Conservation (phyloP, 2,329 filamentous ascomycete species). For the Incumbomyces lentus region DNA sequence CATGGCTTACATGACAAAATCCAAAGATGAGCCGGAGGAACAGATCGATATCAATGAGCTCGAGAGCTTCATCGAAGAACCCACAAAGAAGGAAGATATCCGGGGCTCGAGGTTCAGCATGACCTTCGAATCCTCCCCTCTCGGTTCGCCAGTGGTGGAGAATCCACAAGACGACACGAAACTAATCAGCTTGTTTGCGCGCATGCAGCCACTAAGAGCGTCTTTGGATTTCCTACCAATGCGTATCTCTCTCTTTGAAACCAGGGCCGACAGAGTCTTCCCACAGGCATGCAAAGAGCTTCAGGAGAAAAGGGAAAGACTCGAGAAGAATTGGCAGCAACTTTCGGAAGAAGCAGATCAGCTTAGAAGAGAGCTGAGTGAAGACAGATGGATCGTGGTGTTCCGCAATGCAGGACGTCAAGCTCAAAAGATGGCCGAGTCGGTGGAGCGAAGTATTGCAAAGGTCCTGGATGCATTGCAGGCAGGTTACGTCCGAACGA, state of each 20-base stretch:
- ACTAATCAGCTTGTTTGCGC: conserved; percentile 78
- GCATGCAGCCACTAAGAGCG: conserved; percentile 87
- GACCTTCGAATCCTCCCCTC: conserved; percentile 40
- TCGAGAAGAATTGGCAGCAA: conserved; percentile 80
- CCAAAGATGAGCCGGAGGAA: conserved; percentile 49
- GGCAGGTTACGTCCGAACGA: conserved; percentile 60
- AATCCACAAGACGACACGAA: conserved; percentile 71
- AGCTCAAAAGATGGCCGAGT: conserved; percentile 94
- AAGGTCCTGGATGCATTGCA: conserved; percentile 77
- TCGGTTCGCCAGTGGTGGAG: conserved; percentile 32
- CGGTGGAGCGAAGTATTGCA: conserved; percentile 72
- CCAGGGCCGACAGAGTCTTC: conserved; percentile 66
- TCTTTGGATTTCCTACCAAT: conserved; percentile 94
- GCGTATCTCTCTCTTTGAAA: conserved; percentile 77
- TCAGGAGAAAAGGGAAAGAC: conserved; percentile 58
- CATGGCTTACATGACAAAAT: conserved; percentile 55
- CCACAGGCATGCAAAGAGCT: conserved; percentile 87
- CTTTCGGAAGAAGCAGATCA: conserved; percentile 85
- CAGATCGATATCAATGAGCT: conserved; percentile 74
- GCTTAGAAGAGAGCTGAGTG: conserved; percentile 77
- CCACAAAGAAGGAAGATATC: conserved; percentile 42
- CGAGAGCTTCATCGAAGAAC: conserved; percentile 87
- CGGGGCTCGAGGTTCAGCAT: conserved; percentile 54
- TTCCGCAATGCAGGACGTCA: conserved; percentile 88
- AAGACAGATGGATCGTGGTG: conserved; percentile 91